Percentiles rank a stretch among this genome's conserved stretches.
These are phyloP conservation scores for Vitis vinifera DNA, from an alignment of 164 flowering plant species.

Conservation along the genomic window DNA sequence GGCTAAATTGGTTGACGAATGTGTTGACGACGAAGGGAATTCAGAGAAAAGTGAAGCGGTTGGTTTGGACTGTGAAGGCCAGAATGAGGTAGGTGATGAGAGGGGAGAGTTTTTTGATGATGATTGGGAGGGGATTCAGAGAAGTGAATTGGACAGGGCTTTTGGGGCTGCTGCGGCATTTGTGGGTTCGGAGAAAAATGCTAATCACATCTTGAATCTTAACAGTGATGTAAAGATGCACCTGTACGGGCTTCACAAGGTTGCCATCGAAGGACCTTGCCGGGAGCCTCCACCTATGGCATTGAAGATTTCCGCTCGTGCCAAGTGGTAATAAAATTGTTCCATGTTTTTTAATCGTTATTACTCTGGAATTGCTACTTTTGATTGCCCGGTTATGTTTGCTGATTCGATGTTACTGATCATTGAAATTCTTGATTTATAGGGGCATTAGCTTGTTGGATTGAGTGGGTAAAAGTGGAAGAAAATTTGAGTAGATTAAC, in stretches of 20 bases:
- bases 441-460: too few species aligned
- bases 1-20: conserved; percentile 6
- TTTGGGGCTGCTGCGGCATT: conserved; percentile 45
- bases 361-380: background rate
- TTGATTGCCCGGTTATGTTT: background rate
- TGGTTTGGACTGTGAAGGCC: background rate
- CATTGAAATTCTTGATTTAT: background rate
- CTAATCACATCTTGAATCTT: conserved; percentile 30
- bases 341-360: background rate
- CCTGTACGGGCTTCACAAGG: conserved; percentile 62
- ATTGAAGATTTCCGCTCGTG: conserved; percentile 60
- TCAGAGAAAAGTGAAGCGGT: background rate
- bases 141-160: conserved; percentile 52
- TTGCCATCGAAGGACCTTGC: conserved; percentile 72
- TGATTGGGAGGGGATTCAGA: conserved; percentile 83
- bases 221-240: conserved; percentile 56
- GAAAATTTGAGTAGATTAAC: background rate
- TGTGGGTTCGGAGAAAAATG: conserved; percentile 30
- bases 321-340: conserved; percentile 62
- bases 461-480: background rate
- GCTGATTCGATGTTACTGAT: background rate
- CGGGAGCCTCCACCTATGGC: conserved; percentile 56
- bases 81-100: conserved; percentile 5
- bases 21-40: background rate
- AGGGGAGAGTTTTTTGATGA: conserved; percentile 23